Conservation (phyloP, 2,329 filamentous ascomycete genomes). For the Venturiaceae sp. region DNA sequence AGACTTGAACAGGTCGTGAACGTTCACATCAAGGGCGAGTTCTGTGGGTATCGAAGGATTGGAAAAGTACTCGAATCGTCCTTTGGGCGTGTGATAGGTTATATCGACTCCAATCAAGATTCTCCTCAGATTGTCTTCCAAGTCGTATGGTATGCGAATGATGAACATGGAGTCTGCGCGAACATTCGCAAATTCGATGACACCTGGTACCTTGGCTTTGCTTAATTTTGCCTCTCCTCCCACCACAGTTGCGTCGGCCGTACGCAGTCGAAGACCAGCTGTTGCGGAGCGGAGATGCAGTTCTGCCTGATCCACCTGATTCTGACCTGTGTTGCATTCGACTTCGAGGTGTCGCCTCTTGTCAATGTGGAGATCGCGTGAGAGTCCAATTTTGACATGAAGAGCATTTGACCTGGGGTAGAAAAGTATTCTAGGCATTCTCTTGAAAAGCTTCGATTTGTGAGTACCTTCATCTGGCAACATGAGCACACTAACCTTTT, state of each 20-base stretch:
- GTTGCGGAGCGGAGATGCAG: constrained; percentile 49
- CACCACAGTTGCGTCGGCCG: constrained; percentile 36
- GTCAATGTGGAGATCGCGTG: constrained; percentile 68
- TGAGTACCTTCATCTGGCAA: neutral
- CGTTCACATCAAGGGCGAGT: constrained; percentile 84
- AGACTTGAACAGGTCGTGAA: constrained; percentile 91
- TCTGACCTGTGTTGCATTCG: constrained; percentile 63
- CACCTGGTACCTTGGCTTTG: constrained; percentile 27
- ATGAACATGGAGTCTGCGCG: constrained; percentile 37
- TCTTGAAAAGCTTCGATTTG: neutral
- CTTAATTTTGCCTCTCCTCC: constrained; percentile 30
- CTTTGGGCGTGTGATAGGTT: constrained; percentile 58
- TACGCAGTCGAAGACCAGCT: constrained; percentile 48
- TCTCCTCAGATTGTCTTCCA: constrained; percentile 65
- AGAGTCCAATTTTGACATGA: constrained; percentile 55
- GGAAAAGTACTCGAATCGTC: constrained; percentile 54
- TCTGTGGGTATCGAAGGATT: constrained; percentile 58
- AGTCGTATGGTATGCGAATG: constrained; percentile 69
- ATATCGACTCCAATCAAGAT: constrained; percentile 70
- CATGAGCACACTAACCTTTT: neutral
- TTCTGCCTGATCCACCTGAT: constrained; percentile 43
- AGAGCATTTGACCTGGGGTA: constrained; percentile 64
- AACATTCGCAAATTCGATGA: constrained; percentile 36
- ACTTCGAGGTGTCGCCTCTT: constrained; percentile 70
- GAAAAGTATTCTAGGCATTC: neutral